Base-by-base conservation (phyloP, 352 stramenopile genomes). In the Lagenidium giganteum region DNA sequence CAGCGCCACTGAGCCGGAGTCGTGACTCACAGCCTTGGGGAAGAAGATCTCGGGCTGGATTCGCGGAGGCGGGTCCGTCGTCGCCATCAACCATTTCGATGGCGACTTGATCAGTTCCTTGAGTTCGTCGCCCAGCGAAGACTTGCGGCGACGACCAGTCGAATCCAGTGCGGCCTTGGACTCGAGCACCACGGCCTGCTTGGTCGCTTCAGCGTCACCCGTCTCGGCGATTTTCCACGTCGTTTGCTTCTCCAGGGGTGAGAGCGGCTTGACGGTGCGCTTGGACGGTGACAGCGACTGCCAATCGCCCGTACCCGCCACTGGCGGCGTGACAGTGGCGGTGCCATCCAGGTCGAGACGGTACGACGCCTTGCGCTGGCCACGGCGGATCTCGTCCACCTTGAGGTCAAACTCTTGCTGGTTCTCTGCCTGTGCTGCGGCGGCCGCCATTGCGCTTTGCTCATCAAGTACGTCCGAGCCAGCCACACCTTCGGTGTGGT, bases 11-110 rank as follows among this genome's bases (percentile, higher is more conserved):
- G n/a, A n/a, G n/a, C n/a, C n/a, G 25, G 21, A 18, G 39, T 90
- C 57, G 31, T 71, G 58, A 12, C 62, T 64, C 13, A 87, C 50
- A 17, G 62, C 57, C 3, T 44, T 50, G 2, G 71, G 77, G 52
- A 78, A 87, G 47, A 83, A 83, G 5, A 69, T 34, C 27, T 83
- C 69, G 1, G 76, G 59, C 8, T 51, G 64, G 27, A 87, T 83
- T 12, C 50, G 51, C 3, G 48, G 49, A 14, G 23, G 13, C 1
- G 45, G 31, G 17, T 66, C 56, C 7, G 52, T 42, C 9, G 45
- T 29, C 5, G 41, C 37, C 24, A 70, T 65, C 14, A 89, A 51
- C 77, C 73, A 89, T 48, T 87, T 81, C 27, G 73, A 69, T 5
- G 77, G 72, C 2, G 72, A 80, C 22, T 57, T 52, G 16, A 87